Percentiles rank a stretch among this genome's conserved stretches.
phyloP scores from a whole-genome alignment of 148 eudicot genomes.

The Chenopodium quinoa region DNA sequence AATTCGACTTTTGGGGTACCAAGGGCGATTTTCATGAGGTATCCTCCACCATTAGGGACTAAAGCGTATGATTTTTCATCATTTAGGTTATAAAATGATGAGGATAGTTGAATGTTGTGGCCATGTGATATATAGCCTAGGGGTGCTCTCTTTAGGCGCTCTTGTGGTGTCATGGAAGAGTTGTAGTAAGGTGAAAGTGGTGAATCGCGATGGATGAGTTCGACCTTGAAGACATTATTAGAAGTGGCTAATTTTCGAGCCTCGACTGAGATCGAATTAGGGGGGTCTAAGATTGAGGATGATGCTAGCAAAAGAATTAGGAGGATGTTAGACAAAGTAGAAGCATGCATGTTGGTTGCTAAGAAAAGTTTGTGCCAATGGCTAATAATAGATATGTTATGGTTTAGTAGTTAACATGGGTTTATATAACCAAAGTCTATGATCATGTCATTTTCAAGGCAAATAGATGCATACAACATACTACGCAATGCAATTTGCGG shows the following conservation, averaged over 20 bases:
- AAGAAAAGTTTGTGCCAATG: too few relatives aligned
- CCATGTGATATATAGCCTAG: not conserved
- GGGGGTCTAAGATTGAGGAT: not conserved
- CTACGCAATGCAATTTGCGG: too few relatives aligned
- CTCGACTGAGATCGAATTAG: not conserved
- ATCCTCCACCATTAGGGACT: constrained; percentile 10
- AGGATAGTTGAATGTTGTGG: not conserved
- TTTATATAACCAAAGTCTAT: too few relatives aligned
- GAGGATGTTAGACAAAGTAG: not conserved
- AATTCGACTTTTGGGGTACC: constrained; percentile 36
- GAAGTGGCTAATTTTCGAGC: not conserved
- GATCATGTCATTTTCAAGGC: too few relatives aligned
- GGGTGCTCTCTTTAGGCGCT: constrained; percentile 20
- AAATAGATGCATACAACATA: too few relatives aligned
- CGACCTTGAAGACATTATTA: constrained; percentile 19
- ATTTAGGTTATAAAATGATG: too few relatives aligned
- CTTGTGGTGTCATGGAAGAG: constrained; percentile 24
- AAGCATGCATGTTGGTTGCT: not conserved
- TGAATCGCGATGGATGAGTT: constrained; percentile 42
- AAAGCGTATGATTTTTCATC: not conserved
- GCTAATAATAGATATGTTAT: too few relatives aligned
- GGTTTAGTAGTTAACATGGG: too few relatives aligned
- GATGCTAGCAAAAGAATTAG: not conserved
- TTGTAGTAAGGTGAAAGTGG: constrained; percentile 39
- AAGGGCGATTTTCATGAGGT: constrained; percentile 20